A percentile compares a stretch with the other conserved stretches of the same genome.
Evolutionary conservation across 2,329 filamentous ascomycete species (phyloP).

Genomic region (Fusarium nanum): DNA sequence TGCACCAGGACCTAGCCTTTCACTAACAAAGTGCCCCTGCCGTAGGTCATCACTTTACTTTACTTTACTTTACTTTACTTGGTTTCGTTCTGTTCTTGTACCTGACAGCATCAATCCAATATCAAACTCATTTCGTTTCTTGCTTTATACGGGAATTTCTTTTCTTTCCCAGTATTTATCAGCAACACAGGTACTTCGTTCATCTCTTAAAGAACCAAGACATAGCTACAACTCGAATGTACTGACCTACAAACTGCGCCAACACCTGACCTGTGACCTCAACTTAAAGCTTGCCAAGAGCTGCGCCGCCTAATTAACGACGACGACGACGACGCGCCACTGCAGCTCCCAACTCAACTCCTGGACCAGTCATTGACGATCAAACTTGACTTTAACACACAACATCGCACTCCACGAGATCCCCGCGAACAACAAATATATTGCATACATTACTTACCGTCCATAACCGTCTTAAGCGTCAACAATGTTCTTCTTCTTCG

Average conservation of each 20-base stretch:
- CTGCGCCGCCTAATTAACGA: conserved; percentile 35
- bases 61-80: background rate
- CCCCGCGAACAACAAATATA: background rate
- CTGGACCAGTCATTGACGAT: background rate
- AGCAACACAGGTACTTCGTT: background rate
- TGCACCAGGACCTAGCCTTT: conserved; percentile 11
- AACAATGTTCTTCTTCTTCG: conserved; percentile 71
- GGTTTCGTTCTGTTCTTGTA: conserved; percentile 1
- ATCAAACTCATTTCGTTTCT: background rate
- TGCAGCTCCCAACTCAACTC: background rate
- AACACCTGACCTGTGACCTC: conserved; percentile 15
- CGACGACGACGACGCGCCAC: conserved; percentile 32
- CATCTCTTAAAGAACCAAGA: background rate
- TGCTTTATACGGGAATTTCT: background rate
- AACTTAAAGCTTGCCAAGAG: conserved; percentile 35
- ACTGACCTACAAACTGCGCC: background rate
- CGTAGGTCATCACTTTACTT: conserved; percentile 33
- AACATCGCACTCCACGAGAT: background rate
- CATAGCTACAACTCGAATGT: background rate
- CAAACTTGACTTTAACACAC: conserved; percentile 12
- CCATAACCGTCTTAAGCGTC: background rate
- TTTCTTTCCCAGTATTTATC: background rate
- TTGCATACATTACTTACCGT: background rate
- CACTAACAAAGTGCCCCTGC: conserved; percentile 24
- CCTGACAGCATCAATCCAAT: background rate